phyloP scores from a whole-genome alignment of 768 basidiomycete species.

The Tulasnella calospora region DNA sequence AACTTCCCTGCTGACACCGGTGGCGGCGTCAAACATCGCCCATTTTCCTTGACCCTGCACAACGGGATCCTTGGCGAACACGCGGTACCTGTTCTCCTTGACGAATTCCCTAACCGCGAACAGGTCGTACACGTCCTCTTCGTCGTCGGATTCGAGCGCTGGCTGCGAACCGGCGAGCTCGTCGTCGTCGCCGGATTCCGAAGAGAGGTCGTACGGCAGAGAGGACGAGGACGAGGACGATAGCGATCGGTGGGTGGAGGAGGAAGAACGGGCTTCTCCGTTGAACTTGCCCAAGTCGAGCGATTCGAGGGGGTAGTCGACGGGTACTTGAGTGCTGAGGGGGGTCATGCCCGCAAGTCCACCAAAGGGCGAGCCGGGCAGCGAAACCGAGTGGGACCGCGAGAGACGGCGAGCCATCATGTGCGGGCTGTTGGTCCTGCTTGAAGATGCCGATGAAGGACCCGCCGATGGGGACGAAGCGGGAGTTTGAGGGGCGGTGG shows the following conservation, averaged over 20 bases:
- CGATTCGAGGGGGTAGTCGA: slow-evolving; percentile 10
- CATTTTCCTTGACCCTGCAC: slow-evolving; percentile 4
- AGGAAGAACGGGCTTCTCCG: slow-evolving; percentile 11
- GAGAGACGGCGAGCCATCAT: slow-evolving; percentile 1
- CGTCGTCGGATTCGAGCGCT: background rate
- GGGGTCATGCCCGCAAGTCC: background rate
- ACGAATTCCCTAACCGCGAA: slow-evolving; percentile 7
- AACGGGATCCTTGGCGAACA: slow-evolving; percentile 15
- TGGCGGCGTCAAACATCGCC: slow-evolving; percentile 16
- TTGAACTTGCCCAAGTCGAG: slow-evolving; percentile 13
- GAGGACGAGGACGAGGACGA: background rate
- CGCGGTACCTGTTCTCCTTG: slow-evolving; percentile 6
- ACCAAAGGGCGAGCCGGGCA: background rate
- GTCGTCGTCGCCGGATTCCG: slow-evolving; percentile 13
- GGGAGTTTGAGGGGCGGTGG: background rate
- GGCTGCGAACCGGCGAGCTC: background rate
- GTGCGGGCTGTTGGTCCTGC: background rate
- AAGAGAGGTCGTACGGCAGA: background rate
- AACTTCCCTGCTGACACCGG: slow-evolving; percentile 9
- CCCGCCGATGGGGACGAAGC: background rate
- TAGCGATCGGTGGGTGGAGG: background rate
- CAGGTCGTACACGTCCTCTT: slow-evolving; percentile 14
- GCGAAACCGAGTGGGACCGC: background rate
- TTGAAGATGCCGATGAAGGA: background rate
- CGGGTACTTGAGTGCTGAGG: background rate